Base-by-base conservation (phyloP, 805 yeast genomes). In the Grigorovia transvaalensis region DNA sequence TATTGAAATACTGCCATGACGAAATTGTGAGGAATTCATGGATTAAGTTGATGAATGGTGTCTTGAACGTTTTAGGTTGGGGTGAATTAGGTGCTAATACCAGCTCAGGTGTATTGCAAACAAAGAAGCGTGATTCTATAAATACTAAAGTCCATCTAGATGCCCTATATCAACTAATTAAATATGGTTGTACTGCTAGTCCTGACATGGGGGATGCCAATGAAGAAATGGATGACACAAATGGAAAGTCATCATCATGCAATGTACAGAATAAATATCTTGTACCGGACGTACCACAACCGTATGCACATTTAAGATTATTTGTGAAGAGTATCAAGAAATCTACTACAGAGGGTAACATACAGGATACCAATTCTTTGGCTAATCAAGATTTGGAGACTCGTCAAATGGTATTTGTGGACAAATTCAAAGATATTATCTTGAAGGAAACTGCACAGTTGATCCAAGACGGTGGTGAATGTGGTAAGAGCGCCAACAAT, bases 21-120 rank as follows among this genome's bases (percentile, higher is more conserved):
- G 73, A 84, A 8, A 66, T 87, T 12, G 78, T 81, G 7, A 74
- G 83, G 50, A 72, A 80, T 19, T 75, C 81, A 49, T 89, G 88
- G 79, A 74, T 78, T 48, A 85, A 86, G 63, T 73, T 90, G 7
- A 66, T 93, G 51, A 75, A 76, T 52, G 78, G 85, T 46, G 81
- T 79, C 57, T 79, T 85, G 67, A 79, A 84, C 20, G 72, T 90
- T 18, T 65, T 91, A 59, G 84, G 87, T 35, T 90, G 96, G 96
- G 76, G 81, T 13, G 48, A 53, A 9, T 54, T 54, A 7, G 61
- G 60, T 27, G 58, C 57, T 29, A 62, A 60, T 35, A 54, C 48
- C 33, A 46, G 50, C 18, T 54, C 64, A 8, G 58, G 56, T 45
- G 58, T 56, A 4, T 55, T 56, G 2, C 64, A 59, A 38, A 58